Base-by-base conservation (phyloP, 495 filamentous ascomycete species). In the Staphylotrichum longicolle region DNA sequence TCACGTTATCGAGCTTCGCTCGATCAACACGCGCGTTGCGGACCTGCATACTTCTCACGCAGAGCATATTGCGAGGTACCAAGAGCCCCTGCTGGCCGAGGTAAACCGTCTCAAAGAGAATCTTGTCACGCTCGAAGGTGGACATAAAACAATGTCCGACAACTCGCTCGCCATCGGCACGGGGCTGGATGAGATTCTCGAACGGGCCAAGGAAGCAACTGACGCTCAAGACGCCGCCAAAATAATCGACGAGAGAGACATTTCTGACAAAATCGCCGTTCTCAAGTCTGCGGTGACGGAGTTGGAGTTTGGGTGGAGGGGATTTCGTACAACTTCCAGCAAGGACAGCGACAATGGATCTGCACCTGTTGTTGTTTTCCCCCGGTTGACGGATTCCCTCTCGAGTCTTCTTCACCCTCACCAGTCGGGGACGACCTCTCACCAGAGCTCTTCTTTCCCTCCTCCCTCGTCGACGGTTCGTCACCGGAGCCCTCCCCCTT, bases 21-120 rank as follows among this genome's bases (percentile, higher is more conserved):
- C 57, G 15, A 39, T 58, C 20, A 47, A 46, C 14, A 14, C 40
- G 6, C 57, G 57, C 48, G 45, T 59, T 39, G 7, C 12, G 1
- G 39, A 11, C 39, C 48, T 52, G 14, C 39, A 52, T 11, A 5
- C 3, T 6, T 10, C 42, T 6, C 47, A 51, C 57, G n/a, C 1
- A 0, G 6, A 11, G 20, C 37, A 58, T 27, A 44, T 51, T 2
- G 6, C 5, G 5, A 7, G n/a, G 11, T 52, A 60, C 7, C 49
- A 60, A 33, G 5, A 54, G n/a, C 48, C 58, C 30, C 7, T 58
- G 3, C n/a, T 58, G 10, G 12, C 14, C 0, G 44, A 58, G 45
- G 34, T 58, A 3, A 5, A 48, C 33, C 10, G 1, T 4, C 45
- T 49, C 3, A 5, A 32, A 33, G 33, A 32, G 9, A 6, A 27